Evolutionary conservation across 257 asterid genomes (phyloP).

Genomic region (Ajuga chamaepitys): DNA sequence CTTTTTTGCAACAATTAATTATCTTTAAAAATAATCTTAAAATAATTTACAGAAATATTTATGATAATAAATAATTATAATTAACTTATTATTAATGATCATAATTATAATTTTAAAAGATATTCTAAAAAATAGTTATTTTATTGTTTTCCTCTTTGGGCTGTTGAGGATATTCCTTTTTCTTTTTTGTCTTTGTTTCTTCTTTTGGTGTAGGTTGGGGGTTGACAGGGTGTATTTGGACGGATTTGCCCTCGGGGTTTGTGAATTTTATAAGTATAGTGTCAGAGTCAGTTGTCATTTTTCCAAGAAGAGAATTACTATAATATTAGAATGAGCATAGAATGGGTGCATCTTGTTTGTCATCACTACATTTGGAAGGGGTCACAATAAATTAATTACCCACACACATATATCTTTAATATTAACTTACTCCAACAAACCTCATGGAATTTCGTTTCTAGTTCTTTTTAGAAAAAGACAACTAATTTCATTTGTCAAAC

Average conservation of each 20-base stretch:
- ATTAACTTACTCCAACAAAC: background rate
- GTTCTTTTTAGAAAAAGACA: conserved; percentile 1
- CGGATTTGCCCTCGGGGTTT: conserved; percentile 22
- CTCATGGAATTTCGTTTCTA: conserved; percentile 5
- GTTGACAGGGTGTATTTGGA: conserved; percentile 6
- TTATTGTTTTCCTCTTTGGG: no score
- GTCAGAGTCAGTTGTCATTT: conserved; percentile 14
- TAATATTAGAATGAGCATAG: conserved; percentile 5
- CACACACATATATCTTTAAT: background rate
- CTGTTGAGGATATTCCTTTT: no score
- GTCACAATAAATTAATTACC: background rate
- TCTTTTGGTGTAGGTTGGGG: no score
- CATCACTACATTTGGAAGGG: conserved; percentile 14
- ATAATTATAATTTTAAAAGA: no score
- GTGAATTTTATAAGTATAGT: background rate
- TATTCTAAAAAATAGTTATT: no score
- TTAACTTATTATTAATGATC: no score
- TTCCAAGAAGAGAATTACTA: conserved; percentile 20
- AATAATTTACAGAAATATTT: no score
- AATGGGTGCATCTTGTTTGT: conserved; percentile 6
- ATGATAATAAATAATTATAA: no score
- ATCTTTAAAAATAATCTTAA: no score
- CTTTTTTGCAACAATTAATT: no score
- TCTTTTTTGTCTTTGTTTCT: no score
- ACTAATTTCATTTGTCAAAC: background rate